Percentiles rank a stretch among this genome's conserved stretches.
These are phyloP conservation scores for Ciborinia camelliae DNA, from an alignment of 2,329 filamentous ascomycete species.

Conservation along the genomic window DNA sequence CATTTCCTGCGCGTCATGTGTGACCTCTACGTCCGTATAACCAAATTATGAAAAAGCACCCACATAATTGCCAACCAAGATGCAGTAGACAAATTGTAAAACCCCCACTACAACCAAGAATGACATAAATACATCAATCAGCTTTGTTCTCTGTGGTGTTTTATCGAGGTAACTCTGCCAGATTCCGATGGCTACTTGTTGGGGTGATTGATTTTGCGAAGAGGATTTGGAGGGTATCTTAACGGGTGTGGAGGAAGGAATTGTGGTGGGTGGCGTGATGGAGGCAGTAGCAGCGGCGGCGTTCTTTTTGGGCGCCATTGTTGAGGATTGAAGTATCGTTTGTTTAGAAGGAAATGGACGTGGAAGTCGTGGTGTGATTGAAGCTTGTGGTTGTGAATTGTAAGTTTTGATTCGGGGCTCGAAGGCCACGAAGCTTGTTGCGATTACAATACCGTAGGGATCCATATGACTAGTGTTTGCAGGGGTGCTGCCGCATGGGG, in stretches of 20 bases:
- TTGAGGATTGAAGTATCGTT: conserved; percentile 16
- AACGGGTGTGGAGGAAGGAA: conserved; percentile 33
- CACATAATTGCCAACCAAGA: conserved; percentile 92
- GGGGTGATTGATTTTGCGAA: conserved; percentile 30
- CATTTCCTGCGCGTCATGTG: background rate
- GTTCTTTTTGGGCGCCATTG: conserved; percentile 51
- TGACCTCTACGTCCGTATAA: conserved; percentile 17
- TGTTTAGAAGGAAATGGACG: background rate
- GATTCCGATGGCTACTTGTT: conserved; percentile 64
- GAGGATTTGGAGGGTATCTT: conserved; percentile 29
- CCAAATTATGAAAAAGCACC: conserved; percentile 40
- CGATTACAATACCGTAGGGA: conserved; percentile 14
- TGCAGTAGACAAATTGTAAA: conserved; percentile 92
- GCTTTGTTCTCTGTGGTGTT: conserved; percentile 87
- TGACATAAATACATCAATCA: conserved; percentile 85
- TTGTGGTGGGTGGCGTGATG: conserved; percentile 26
- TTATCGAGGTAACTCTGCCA: conserved; percentile 74
- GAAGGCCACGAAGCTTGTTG: conserved; percentile 23
- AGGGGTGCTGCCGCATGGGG: conserved; percentile 11
- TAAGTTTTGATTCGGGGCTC: conserved; percentile 9
- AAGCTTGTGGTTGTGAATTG: conserved; percentile 15
- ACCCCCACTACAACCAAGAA: conserved; percentile 83
- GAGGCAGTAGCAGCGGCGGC: conserved; percentile 33
- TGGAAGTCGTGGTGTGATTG: conserved; percentile 6
- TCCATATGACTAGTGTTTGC: conserved; percentile 1